Evolutionary conservation across 2,329 filamentous ascomycete genomes (phyloP), one percentile per base, ranked within the genome.

Genomic region (Lojkania enalia): DNA sequence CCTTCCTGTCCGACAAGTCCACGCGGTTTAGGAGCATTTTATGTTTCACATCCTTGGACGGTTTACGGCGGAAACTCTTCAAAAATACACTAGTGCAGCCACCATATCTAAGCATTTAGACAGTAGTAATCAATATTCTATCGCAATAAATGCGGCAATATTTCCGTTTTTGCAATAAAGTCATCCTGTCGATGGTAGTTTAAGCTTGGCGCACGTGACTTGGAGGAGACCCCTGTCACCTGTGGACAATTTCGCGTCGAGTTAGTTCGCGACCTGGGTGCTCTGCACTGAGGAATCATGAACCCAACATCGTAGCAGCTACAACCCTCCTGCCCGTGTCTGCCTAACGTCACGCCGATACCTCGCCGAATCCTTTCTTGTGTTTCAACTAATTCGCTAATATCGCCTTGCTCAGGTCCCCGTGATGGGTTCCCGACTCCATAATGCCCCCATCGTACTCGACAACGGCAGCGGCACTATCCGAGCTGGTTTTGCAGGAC

Each of bases 401-500:
- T 33, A 12, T 33, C 14, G n/a, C 30, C 14, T 15, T 15, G 6
- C 30, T 19, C 14, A 2, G 15, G 36, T 51, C 56, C 55, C 35
- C 60, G 51, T 55, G 30, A 85, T 86, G 82, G 77, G 80, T 55
- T 85, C 87, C 67, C 79, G 80, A 50, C 84, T 97, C 44, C 94
- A 96, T 79, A 99, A 99, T 79, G 91, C 90, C 58, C 91, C 94
- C 48, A 96, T 99, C 72, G 94, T 99, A 68, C 88, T 99, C 65
- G 94, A 99, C 82, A 99, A 99, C 76, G 94, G 94, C 64, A 96
- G 91, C 57, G 94, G 94, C 55, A 99, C 94, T 3, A 97, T 99
- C 69, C 84, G 95, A 69, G 94, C 94, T 42, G 94, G 94, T 16
- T 99, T 97, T 69, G 94, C 94, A 25, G 94, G 94, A 58, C 91